A percentile compares a stretch with the other conserved stretches of the same genome.
phyloP scores from a whole-genome alignment of 441 rosid species.

The Hypseocharis bilobata region DNA sequence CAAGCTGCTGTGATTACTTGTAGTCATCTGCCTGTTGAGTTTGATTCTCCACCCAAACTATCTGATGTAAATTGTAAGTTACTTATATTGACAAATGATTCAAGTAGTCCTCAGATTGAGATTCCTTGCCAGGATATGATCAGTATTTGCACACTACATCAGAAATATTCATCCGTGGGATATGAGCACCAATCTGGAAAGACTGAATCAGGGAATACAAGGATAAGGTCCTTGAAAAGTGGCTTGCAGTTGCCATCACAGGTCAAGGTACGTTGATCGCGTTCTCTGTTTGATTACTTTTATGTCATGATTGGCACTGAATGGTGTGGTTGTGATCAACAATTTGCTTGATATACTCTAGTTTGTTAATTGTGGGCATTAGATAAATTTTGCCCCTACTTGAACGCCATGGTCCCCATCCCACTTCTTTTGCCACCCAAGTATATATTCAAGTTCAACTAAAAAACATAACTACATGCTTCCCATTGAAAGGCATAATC shows the following conservation, averaged over 20 bases:
- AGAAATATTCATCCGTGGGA: conserved; percentile 32
- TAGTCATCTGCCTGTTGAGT: conserved; percentile 23
- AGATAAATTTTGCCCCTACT: neutral
- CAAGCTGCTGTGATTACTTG: conserved; percentile 45
- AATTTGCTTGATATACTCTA: neutral
- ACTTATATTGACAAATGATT: conserved; percentile 46
- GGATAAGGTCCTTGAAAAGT: conserved; percentile 25
- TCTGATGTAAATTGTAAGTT: conserved; percentile 36
- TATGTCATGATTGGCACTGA: neutral
- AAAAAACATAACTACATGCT: neutral
- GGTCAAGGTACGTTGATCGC: conserved; percentile 34
- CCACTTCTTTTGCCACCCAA: neutral
- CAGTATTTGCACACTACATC: conserved; percentile 30
- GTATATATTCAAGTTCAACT: neutral
- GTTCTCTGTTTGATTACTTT: neutral
- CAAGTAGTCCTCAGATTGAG: conserved; percentile 41
- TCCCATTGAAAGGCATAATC: neutral
- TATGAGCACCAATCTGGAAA: conserved; percentile 20
- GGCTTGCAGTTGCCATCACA: conserved; percentile 21
- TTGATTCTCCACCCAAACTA: conserved; percentile 27
- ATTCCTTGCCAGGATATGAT: conserved; percentile 42
- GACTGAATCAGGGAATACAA: conserved; percentile 22
- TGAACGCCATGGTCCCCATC: too few species aligned
- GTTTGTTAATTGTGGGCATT: neutral
- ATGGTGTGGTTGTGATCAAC: neutral